Evolutionary conservation across 306 rosid genomes (phyloP), one percentile per base, ranked within the genome.

Genomic region (Castanopsis chinensis): DNA sequence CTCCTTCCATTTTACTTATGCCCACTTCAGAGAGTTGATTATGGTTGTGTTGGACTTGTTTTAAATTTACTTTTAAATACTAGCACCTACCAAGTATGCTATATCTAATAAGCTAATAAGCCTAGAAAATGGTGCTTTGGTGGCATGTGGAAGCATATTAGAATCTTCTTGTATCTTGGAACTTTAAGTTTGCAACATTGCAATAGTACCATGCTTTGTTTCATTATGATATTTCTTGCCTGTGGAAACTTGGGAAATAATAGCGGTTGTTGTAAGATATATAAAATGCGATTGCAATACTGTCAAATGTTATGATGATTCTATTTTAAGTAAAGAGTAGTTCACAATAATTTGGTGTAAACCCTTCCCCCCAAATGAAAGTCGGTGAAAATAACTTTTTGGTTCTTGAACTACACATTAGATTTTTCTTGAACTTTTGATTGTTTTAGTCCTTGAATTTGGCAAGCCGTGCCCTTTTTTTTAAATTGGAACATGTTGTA

Each of bases 1-100:
- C 61, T 51, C 28, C 17, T 83, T 81, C 35, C 61, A 41, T 41
- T 61, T 69, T 19, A 56, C 61, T 77, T 78, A n/a, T 80, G 37
- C 28, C 74, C 61, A 30, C 71, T 37, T 68, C n/a, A 35, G 72
- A 35, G 20, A 32, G 5, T 30, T 3, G 17, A n/a, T 35, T 35
- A 68, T 35, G 72, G 33, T 64, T 7, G 17, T 35, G 17, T 21
- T 51, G 56, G 58, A 77, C 21, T 68, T 79, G 5, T 54, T 33
- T 32, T 56, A 45, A 30, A 6, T 71, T 58, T 30, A 5, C 52
- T 23, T 72, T 78, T 63, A 57, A 57, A 19, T 72, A 52, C 59
- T 69, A 23, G 80, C 60, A 17, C 54, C 23, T 54, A 2, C 41
- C 6, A 23, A 85, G 73, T 10, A 8, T 68, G 52, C 72, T 68